Evolutionary conservation across 768 basidiomycete species (phyloP).

Genomic region (Boletus rufocinnamomeus): DNA sequence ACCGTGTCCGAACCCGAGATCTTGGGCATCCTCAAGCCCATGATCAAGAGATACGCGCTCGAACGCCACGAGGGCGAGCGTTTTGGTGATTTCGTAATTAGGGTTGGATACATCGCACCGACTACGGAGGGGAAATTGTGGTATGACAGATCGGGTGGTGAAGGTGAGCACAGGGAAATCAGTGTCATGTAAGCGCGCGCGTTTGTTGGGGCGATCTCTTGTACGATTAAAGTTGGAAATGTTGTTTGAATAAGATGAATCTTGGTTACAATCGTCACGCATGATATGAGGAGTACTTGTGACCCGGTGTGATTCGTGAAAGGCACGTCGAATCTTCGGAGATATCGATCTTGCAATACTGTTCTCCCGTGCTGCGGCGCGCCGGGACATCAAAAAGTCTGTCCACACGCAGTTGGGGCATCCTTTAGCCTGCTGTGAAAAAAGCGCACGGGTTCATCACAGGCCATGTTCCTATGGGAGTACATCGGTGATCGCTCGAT

Average conservation of each 20-base stretch:
- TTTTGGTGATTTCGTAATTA: conserved; percentile 95
- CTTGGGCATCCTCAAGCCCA: conserved; percentile 80
- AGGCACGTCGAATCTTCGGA: neutral
- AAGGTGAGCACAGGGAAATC: conserved; percentile 55
- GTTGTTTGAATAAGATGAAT: neutral
- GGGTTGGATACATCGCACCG: conserved; percentile 86
- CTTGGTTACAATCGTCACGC: neutral
- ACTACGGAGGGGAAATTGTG: conserved; percentile 83
- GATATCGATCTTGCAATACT: neutral
- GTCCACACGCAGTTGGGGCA: neutral
- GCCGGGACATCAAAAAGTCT: neutral
- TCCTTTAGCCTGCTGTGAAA: neutral
- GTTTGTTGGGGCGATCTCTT: neutral
- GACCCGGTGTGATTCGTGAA: neutral
- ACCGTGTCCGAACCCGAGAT: conserved; percentile 91
- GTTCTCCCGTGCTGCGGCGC: neutral
- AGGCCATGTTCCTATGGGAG: neutral
- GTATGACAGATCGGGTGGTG: conserved; percentile 85
- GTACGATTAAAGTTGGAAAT: neutral
- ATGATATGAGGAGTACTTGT: conserved; percentile 34
- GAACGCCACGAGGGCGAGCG: conserved; percentile 86
- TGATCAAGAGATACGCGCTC: conserved; percentile 93
- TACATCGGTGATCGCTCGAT: neutral
- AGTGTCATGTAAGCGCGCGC: conserved; percentile 9
- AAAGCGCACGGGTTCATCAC: neutral